Conservation (phyloP, 1,284 basidiomycete species). For the Irpex sp. region DNA sequence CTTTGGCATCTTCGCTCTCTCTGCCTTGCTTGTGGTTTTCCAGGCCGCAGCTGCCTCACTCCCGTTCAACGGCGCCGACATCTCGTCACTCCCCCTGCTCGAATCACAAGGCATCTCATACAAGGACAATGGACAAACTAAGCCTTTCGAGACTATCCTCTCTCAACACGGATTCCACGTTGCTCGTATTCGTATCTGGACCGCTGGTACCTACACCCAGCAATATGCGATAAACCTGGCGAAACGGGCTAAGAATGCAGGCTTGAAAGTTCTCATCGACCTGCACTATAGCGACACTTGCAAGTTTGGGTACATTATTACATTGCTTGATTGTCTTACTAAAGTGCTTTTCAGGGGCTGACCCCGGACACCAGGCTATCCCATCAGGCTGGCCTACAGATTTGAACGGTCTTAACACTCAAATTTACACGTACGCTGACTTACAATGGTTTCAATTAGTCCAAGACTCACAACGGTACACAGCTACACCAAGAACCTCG, state of each 20-base stretch:
- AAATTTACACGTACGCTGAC: slow-evolving; percentile 43
- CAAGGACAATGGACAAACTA: slow-evolving; percentile 37
- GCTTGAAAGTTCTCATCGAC: slow-evolving; percentile 53
- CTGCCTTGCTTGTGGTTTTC: neutral
- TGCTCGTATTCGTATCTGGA: slow-evolving; percentile 59
- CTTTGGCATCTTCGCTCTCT: neutral
- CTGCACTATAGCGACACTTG: slow-evolving; percentile 63
- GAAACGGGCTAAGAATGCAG: slow-evolving; percentile 49
- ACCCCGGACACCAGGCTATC: slow-evolving; percentile 55
- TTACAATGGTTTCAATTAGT: neutral
- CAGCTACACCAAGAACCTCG: slow-evolving; percentile 50
- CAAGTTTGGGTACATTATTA: too few relatives aligned
- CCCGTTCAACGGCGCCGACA: slow-evolving; percentile 52
- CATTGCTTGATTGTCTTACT: too few relatives aligned
- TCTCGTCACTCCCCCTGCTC: slow-evolving; percentile 51
- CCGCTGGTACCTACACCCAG: slow-evolving; percentile 49
- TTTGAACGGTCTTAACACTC: slow-evolving; percentile 43
- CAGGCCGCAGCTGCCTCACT: slow-evolving; percentile 17
- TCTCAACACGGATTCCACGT: slow-evolving; percentile 49
- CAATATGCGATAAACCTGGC: slow-evolving; percentile 49
- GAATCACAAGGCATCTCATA: slow-evolving; percentile 46
- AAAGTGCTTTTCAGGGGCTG: too few relatives aligned
- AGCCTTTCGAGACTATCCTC: slow-evolving; percentile 50
- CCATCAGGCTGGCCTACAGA: slow-evolving; percentile 53
- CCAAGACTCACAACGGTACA: neutral